These are phyloP conservation scores for Pyrus pyrifolia DNA, from an alignment of 306 rosid genomes.

Conservation along the genomic window DNA sequence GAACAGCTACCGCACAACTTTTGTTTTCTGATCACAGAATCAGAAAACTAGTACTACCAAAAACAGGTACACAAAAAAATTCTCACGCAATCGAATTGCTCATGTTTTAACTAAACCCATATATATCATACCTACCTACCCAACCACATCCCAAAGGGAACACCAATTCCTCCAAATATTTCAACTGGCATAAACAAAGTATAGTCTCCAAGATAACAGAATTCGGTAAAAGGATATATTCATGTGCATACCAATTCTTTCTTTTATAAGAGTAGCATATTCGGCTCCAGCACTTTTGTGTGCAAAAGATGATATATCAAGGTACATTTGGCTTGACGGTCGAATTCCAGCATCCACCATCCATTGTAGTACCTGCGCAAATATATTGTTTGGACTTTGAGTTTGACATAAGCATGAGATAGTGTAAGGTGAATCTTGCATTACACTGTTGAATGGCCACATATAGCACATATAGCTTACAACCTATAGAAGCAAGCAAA, in stretches of 20 bases:
- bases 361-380: slow-evolving; percentile 76
- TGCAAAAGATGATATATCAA: slow-evolving; percentile 58
- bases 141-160: neutral
- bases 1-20: neutral
- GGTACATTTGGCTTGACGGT: slow-evolving; percentile 65
- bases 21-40: neutral
- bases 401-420: neutral
- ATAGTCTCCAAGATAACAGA: neutral
- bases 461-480: neutral
- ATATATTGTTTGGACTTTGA: neutral
- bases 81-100: too few species aligned
- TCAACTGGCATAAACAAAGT: neutral
- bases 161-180: neutral
- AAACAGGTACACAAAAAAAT: too few species aligned
- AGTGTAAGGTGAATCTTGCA: neutral
- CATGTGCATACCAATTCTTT: slow-evolving; percentile 62
- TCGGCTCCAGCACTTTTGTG: slow-evolving; percentile 59
- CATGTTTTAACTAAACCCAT: too few species aligned
- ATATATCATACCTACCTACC: neutral
- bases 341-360: slow-evolving; percentile 80
- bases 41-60: neutral
- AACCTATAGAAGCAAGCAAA: neutral
- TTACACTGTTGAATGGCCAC: neutral
- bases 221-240: neutral
- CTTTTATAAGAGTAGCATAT: slow-evolving; percentile 58